Evolutionary conservation across 1,139 yeast genomes (phyloP), one percentile per base, ranked within the genome.

Genomic region (Blastobotrys apis): DNA sequence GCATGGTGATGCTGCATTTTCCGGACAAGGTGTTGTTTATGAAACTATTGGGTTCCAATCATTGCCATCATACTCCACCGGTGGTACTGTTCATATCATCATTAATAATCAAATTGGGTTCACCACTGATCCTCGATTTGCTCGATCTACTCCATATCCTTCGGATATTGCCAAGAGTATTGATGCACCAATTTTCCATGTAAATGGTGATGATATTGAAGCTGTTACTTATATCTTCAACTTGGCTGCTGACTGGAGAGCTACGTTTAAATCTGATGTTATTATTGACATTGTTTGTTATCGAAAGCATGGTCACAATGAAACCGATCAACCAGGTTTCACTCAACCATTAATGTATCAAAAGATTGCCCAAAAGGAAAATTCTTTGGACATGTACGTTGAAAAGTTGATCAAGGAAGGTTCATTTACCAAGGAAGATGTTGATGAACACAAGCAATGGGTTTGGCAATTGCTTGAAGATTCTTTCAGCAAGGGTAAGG

Each of bases 1-100:
- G 65, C 99, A 92, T 67, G 98, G 99, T 77, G 99, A 92, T 68
- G 97, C 99, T 49, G 98, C 98, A 29, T 92, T 92, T 66, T 90
- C 97, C 41, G 98, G 86, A 54, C 98, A 92, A 73, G 99, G 99
- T 78, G 94, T 92, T 50, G 97, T 92, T 52, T 92, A 92, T 69
- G 99, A 92, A 74, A 88, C 98, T 47, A 83, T 92, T 84, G 97
- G 97, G 49, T 84, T 92, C 72, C 80, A 86, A 57, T 80, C 80
- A 60, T 77, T 92, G 64, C 97, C 97, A 55, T 95, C 92, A 54
- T 92, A 87, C 72, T 81, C 96, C 47, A 90, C 97, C 43, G 99
- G 99, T 74, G 99, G 99, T 77, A 88, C 97, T 47, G 76, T 92
- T 55, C 98, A 92, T 69, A 79, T 92, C 56, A 90, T 92, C 62